phyloP scores from a whole-genome alignment of 2,329 filamentous ascomycete species.

The Penicillium sp. region DNA sequence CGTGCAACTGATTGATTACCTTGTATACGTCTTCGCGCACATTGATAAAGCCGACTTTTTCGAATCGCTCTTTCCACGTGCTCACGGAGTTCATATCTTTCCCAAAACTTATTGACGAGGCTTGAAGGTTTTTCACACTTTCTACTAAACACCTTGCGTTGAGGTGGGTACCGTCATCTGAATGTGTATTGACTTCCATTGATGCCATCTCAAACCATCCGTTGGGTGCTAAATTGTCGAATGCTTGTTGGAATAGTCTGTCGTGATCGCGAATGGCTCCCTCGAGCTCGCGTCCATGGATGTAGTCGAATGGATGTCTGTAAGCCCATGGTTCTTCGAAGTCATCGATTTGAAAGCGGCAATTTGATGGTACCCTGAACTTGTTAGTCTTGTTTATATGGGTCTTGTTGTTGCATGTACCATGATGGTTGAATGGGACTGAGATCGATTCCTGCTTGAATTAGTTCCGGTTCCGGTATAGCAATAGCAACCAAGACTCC shows the following conservation, averaged over 20 bases:
- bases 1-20: conserved; percentile 13
- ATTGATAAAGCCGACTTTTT: conserved; percentile 55
- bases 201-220: conserved; percentile 32
- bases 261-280: conserved; percentile 10
- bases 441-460: conserved; percentile 35
- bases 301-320: conserved; percentile 29
- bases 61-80: conserved; percentile 45
- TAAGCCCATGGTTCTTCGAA: conserved; percentile 28
- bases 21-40: conserved; percentile 51
- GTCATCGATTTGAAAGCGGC: conserved; percentile 35
- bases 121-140: conserved; percentile 30
- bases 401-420: conserved; percentile 26
- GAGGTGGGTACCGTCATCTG: conserved; percentile 43
- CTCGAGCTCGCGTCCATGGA: conserved; percentile 28
- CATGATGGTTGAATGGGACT: conserved; percentile 40
- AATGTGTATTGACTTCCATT: conserved; percentile 25
- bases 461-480: not conserved
- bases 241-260: conserved; percentile 7
- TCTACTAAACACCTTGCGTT: conserved; percentile 25
- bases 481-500: not conserved
- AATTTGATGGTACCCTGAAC: conserved; percentile 34
- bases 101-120: conserved; percentile 31
- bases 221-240: conserved; percentile 27
- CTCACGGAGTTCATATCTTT: conserved; percentile 33
- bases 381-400: conserved; percentile 17